A percentile compares a stretch with the other conserved stretches of the same genome.
phyloP scores from a whole-genome alignment of 106 monocot genomes.

The Chionographis japonica region DNA sequence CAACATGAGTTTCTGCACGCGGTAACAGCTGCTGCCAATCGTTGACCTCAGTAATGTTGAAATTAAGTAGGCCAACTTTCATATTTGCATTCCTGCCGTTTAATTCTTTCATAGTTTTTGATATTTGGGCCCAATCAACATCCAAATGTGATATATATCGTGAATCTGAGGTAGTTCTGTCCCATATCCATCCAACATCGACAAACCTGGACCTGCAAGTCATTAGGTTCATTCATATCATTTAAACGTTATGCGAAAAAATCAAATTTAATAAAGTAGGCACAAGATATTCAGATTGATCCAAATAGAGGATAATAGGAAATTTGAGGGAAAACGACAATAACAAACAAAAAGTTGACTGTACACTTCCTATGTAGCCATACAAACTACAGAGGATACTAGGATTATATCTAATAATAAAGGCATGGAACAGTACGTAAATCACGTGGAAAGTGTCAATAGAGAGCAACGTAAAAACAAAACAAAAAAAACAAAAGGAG shows the following conservation, averaged over 20 bases:
- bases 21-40: conserved; percentile 43
- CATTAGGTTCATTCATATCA: neutral
- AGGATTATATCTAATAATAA: no score
- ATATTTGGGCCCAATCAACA: conserved; percentile 37
- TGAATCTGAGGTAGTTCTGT: conserved; percentile 21
- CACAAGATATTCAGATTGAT: no score
- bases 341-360: no score
- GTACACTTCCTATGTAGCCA: no score
- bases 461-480: no score
- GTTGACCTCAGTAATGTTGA: conserved; percentile 43
- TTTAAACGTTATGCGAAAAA: no score
- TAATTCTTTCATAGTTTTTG: conserved; percentile 13
- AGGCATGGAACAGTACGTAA: no score
- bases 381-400: no score
- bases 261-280: no score
- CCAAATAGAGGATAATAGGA: no score
- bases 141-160: conserved; percentile 37
- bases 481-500: neutral
- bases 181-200: conserved; percentile 54
- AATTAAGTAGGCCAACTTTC: conserved; percentile 49
- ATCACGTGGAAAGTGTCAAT: no score
- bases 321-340: no score
- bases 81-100: conserved; percentile 4
- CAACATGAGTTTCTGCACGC: conserved; percentile 12
- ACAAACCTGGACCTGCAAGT: conserved; percentile 21